Evolutionary conservation across 768 basidiomycete genomes (phyloP).

Genomic region (Leucocoprinus leucothites): DNA sequence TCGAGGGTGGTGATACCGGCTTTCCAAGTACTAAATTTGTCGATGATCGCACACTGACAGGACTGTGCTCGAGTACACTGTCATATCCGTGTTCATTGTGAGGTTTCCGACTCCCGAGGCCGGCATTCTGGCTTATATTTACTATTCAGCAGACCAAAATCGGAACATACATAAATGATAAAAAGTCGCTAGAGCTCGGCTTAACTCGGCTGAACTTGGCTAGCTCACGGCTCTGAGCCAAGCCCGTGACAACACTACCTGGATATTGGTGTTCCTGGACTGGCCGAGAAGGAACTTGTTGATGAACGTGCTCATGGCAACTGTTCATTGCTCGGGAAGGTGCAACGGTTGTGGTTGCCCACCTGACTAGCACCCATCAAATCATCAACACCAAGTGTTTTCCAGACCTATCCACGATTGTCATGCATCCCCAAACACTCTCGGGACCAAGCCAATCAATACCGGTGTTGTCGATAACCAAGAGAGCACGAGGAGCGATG

Average conservation of each 20-base stretch:
- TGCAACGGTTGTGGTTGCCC: constrained; percentile 53
- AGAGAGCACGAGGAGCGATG: constrained; percentile 51
- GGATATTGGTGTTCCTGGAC: constrained; percentile 42
- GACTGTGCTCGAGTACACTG: too few relatives aligned
- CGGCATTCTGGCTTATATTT: too few relatives aligned
- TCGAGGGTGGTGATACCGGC: too few relatives aligned
- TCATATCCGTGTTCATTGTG: too few relatives aligned
- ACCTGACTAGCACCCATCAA: constrained; percentile 52
- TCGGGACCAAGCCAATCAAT: constrained; percentile 54
- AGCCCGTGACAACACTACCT: constrained; percentile 40
- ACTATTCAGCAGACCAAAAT: too few relatives aligned
- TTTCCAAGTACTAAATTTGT: too few relatives aligned
- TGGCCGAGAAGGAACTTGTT: constrained; percentile 52
- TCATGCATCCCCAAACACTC: constrained; percentile 48
- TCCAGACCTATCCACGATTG: constrained; percentile 45
- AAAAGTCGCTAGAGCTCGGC: too few relatives aligned
- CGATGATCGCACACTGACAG: too few relatives aligned
- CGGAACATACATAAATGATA: too few relatives aligned
- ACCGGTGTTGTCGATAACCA: constrained; percentile 54
- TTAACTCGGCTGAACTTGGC: too few relatives aligned
- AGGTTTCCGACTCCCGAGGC: too few relatives aligned
- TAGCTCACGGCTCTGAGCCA: constrained; percentile 48
- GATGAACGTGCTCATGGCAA: constrained; percentile 48
- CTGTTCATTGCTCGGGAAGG: constrained; percentile 46
- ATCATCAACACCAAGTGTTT: constrained; percentile 44